Conservation (phyloP, 805 yeast genomes). For the Jamesozyma piceae region DNA sequence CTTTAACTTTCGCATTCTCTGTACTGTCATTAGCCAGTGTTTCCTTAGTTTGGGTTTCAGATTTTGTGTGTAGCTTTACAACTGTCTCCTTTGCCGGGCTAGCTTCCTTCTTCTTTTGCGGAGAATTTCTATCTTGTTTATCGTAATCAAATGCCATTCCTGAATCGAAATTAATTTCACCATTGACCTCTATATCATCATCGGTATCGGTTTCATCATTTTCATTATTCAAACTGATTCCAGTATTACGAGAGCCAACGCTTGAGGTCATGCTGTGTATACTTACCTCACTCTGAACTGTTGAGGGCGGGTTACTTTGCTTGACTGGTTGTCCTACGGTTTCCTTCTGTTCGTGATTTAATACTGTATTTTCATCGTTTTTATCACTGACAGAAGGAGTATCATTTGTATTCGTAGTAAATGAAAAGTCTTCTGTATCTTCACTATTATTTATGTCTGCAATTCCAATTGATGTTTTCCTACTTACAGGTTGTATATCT, state of each 20-base stretch:
- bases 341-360: not conserved
- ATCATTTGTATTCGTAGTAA: not conserved
- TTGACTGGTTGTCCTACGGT: not conserved
- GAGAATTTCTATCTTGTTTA: constrained; percentile 20
- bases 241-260: not conserved
- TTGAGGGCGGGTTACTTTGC: not conserved
- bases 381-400: not conserved
- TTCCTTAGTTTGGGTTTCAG: not conserved
- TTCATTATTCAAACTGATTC: not conserved
- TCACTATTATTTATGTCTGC: constrained; percentile 3
- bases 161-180: constrained; percentile 22
- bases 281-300: not conserved
- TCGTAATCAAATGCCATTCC: constrained; percentile 30
- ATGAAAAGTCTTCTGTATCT: not conserved
- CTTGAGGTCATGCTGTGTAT: not conserved
- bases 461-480: constrained; percentile 3
- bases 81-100: not conserved
- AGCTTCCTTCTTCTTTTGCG: constrained; percentile 5
- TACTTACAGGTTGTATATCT: not conserved
- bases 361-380: not conserved
- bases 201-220: constrained; percentile 31
- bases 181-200: constrained; percentile 21
- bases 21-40: not conserved
- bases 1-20: not conserved
- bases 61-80: not conserved